A percentile compares a stretch with the other conserved stretches of the same genome.
Evolutionary conservation across 495 filamentous ascomycete genomes (phyloP).

Genomic region (Venustampulla echinocandica): DNA sequence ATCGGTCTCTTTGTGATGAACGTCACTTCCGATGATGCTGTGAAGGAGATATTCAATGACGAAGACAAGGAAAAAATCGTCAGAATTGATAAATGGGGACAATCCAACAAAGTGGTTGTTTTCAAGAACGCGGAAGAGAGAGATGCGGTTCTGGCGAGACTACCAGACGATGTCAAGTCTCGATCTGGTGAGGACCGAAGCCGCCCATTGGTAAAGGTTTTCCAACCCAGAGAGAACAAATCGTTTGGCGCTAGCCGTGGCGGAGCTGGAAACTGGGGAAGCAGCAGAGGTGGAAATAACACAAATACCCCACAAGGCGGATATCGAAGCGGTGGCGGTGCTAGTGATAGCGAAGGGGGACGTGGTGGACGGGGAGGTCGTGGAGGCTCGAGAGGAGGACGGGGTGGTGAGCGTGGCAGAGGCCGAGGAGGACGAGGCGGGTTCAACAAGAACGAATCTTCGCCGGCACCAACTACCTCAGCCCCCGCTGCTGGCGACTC

Average conservation of each 20-base stretch:
- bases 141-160: slow-evolving; percentile 60
- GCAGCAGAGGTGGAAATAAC: slow-evolving; percentile 51
- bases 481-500: slow-evolving; percentile 40
- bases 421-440: slow-evolving; percentile 55
- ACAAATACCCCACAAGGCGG: slow-evolving; percentile 48
- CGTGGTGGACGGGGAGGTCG: slow-evolving; percentile 54
- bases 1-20: slow-evolving; percentile 80
- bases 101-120: slow-evolving; percentile 68
- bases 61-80: slow-evolving; percentile 72
- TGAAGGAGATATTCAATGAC: slow-evolving; percentile 67
- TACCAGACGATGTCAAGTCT: slow-evolving; percentile 66
- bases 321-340: slow-evolving; percentile 63
- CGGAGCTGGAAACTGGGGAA: slow-evolving; percentile 64
- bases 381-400: slow-evolving; percentile 50
- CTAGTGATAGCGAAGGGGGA: slow-evolving; percentile 70
- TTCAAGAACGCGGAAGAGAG: slow-evolving; percentile 73
- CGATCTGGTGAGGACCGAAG: slow-evolving; percentile 53
- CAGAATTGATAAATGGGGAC: slow-evolving; percentile 68
- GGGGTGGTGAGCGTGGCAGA: slow-evolving; percentile 43
- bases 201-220: slow-evolving; percentile 73
- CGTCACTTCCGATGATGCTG: slow-evolving; percentile 65
- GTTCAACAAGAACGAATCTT: slow-evolving; percentile 41
- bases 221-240: slow-evolving; percentile 49
- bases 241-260: slow-evolving; percentile 42
- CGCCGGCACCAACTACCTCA: slow-evolving; percentile 42